phyloP scores from a whole-genome alignment of 148 eudicot species.

The Spergularia bocconei region DNA sequence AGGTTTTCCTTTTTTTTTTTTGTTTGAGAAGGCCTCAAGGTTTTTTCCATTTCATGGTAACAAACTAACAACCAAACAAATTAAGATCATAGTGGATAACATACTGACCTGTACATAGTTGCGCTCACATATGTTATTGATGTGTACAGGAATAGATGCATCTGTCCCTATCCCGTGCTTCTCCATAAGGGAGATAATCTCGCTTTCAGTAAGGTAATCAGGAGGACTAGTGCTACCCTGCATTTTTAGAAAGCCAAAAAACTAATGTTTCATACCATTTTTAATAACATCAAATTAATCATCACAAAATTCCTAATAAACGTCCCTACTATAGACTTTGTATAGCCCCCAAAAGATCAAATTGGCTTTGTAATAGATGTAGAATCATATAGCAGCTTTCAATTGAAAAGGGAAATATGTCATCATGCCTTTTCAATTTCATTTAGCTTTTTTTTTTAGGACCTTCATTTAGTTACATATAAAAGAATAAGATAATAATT shows the following conservation, averaged over 20 bases:
- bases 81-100: background rate
- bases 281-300: background rate
- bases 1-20: no score
- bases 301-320: slow-evolving; percentile 2
- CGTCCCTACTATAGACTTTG: background rate
- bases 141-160: slow-evolving; percentile 94
- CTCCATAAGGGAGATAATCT: slow-evolving; percentile 94
- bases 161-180: slow-evolving; percentile 97
- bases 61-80: background rate
- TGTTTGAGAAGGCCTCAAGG: no score
- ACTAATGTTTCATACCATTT: background rate
- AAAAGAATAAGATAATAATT: background rate
- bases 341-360: background rate
- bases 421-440: no score
- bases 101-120: slow-evolving; percentile 84
- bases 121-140: slow-evolving; percentile 93
- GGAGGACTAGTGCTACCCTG: slow-evolving; percentile 84
- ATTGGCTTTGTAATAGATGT: background rate
- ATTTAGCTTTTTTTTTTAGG: no score
- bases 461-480: background rate
- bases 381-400: background rate
- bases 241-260: slow-evolving; percentile 19
- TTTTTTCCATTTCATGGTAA: slow-evolving; percentile 1
- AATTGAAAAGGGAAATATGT: background rate
- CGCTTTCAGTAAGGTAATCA: slow-evolving; percentile 89